These are phyloP conservation scores for Pulveroboletus sp. DNA, from an alignment of 768 basidiomycete genomes.

Conservation along the genomic window DNA sequence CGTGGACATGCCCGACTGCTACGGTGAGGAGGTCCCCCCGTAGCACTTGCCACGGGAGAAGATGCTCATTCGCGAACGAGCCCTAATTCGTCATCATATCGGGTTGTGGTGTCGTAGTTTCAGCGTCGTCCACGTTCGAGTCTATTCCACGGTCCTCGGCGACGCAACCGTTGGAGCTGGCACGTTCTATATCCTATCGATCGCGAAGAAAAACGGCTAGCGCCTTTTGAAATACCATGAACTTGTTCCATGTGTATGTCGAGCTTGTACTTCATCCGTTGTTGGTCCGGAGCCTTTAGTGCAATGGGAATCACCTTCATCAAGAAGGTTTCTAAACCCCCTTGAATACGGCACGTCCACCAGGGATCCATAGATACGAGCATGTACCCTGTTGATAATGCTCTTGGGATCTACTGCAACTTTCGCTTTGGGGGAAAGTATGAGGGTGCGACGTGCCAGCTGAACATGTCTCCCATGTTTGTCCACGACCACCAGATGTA, in stretches of 20 bases:
- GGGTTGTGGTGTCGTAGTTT: background rate
- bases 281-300: background rate
- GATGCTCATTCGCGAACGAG: background rate
- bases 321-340: background rate
- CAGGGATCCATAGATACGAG: background rate
- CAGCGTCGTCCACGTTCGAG: background rate
- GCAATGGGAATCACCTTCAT: background rate
- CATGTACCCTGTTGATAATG: background rate
- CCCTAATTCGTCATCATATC: background rate
- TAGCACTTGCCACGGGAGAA: conserved; percentile 19
- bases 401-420: background rate
- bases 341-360: no score
- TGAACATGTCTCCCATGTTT: background rate
- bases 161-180: background rate
- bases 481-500: no score
- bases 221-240: background rate
- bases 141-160: background rate
- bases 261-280: no score
- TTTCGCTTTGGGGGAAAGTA: background rate
- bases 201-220: conserved; percentile 1
- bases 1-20: conserved; percentile 18
- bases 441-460: no score
- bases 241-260: conserved; percentile 1
- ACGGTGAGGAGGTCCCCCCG: conserved; percentile 15
- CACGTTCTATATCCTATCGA: background rate